Evolutionary conservation across 2,329 filamentous ascomycete genomes (phyloP).

Genomic region (Colletotrichum trifolii): DNA sequence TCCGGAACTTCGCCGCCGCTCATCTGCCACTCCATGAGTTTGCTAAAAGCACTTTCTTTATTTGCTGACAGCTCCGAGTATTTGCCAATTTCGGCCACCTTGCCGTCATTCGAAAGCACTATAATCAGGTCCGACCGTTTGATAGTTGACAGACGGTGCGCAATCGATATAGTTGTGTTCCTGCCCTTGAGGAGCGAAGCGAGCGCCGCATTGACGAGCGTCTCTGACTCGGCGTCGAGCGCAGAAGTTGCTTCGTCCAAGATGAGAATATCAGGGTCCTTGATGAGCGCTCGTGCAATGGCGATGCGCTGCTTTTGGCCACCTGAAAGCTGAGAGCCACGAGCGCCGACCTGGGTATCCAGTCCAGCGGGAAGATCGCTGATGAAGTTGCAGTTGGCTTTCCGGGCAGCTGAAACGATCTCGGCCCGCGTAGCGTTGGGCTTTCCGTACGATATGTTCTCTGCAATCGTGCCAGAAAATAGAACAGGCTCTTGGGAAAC

Average conservation of each 20-base stretch:
- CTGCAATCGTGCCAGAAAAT: slow-evolving; percentile 84
- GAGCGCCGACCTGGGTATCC: slow-evolving; percentile 91
- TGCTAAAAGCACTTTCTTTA: slow-evolving; percentile 86
- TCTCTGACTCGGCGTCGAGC: slow-evolving; percentile 95
- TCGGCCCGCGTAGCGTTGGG: slow-evolving; percentile 82
- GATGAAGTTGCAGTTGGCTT: slow-evolving; percentile 97
- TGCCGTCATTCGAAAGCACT: slow-evolving; percentile 86
- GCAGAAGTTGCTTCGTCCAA: slow-evolving; percentile 97
- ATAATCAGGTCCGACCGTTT: slow-evolving; percentile 96
- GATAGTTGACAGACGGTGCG: slow-evolving; percentile 94
- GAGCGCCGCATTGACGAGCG: slow-evolving; percentile 92
- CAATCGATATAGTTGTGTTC: slow-evolving; percentile 98
- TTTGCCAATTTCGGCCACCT: slow-evolving; percentile 89
- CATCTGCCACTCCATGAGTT: slow-evolving; percentile 99
- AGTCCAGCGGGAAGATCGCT: slow-evolving; percentile 95
- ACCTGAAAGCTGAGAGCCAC: slow-evolving; percentile 92
- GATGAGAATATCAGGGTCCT: slow-evolving; percentile 96
- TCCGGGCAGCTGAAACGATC: slow-evolving; percentile 86
- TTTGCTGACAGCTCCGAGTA: slow-evolving; percentile 81
- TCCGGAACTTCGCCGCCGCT: slow-evolving; percentile 77
- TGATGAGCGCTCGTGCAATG: slow-evolving; percentile 93
- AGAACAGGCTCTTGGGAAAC: slow-evolving; percentile 96
- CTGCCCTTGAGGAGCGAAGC: slow-evolving; percentile 82
- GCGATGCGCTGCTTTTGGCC: slow-evolving; percentile 98
- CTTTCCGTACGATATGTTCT: slow-evolving; percentile 92